Conservation (phyloP, 2,329 filamentous ascomycete genomes). For the Botrytis deweyae region DNA sequence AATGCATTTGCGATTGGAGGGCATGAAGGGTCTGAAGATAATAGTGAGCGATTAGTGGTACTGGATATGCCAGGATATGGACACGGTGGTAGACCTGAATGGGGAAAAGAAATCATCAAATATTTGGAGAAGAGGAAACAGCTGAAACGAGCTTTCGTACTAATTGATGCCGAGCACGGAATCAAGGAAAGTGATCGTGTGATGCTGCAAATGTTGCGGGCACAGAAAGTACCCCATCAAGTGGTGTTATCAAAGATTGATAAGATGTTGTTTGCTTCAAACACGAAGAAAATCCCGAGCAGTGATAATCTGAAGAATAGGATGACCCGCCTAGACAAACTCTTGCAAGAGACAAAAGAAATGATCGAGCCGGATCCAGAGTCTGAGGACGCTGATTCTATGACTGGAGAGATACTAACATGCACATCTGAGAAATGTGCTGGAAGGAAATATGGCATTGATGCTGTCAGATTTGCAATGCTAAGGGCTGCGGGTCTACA, state of each 20-base stretch:
- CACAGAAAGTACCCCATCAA: constrained; percentile 60
- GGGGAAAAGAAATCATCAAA: constrained; percentile 68
- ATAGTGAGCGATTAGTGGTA: constrained; percentile 49
- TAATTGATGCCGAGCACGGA: constrained; percentile 63
- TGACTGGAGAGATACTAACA: constrained; percentile 59
- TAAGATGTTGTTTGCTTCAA: constrained; percentile 46
- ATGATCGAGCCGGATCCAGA: constrained; percentile 45
- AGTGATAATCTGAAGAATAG: constrained; percentile 38
- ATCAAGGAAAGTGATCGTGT: constrained; percentile 59
- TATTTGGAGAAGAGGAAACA: constrained; percentile 63
- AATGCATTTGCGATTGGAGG: constrained; percentile 63
- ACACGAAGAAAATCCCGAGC: constrained; percentile 36
- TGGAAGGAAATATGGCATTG: constrained; percentile 55
- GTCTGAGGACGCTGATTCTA: constrained; percentile 41
- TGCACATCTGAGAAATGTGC: constrained; percentile 53
- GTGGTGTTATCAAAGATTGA: constrained; percentile 68
- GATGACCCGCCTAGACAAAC: constrained; percentile 42
- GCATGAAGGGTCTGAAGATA: constrained; percentile 30
- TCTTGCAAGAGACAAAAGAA: constrained; percentile 43
- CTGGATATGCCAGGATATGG: constrained; percentile 74
- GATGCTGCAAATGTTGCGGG: constrained; percentile 55
- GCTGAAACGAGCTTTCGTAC: constrained; percentile 58
- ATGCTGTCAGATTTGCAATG: constrained; percentile 63
- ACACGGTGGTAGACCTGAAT: constrained; percentile 57
- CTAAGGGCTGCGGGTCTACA: constrained; percentile 61